Conservation (phyloP, 352 stramenopile genomes). For the Globisporangium paddicum region DNA sequence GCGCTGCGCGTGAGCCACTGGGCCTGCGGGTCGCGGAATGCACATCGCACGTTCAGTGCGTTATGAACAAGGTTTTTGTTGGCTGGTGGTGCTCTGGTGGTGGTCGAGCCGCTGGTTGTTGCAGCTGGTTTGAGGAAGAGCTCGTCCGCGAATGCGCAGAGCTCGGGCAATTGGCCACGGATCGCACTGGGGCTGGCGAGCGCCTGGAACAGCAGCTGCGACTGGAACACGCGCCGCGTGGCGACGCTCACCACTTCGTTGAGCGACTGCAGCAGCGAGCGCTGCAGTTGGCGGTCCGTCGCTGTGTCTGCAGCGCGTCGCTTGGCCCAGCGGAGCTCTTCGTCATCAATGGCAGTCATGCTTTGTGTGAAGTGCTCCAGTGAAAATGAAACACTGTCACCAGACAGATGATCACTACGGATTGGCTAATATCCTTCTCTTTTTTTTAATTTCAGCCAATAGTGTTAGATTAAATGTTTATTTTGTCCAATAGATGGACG, state of each 20-base stretch:
- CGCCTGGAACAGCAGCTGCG: slow-evolving; percentile 21
- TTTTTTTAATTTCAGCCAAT: neutral
- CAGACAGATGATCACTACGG: neutral
- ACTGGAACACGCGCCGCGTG: slow-evolving; percentile 44
- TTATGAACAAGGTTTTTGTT: neutral
- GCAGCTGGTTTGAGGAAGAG: slow-evolving; percentile 10
- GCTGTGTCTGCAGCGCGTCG: neutral
- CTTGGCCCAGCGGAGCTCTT: neutral
- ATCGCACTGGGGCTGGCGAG: slow-evolving; percentile 24
- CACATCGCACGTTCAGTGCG: slow-evolving; percentile 15
- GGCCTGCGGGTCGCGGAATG: slow-evolving; percentile 33
- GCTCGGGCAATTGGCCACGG: slow-evolving; percentile 31
- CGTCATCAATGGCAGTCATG: neutral
- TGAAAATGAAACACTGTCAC: neutral
- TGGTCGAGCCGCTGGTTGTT: neutral
- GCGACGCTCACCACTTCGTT: slow-evolving; percentile 44
- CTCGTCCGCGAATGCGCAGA: slow-evolving; percentile 33
- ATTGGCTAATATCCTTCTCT: neutral
- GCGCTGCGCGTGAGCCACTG: slow-evolving; percentile 61
- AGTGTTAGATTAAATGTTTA: no score
- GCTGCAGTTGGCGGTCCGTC: neutral
- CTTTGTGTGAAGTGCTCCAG: neutral
- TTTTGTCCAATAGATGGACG: neutral
- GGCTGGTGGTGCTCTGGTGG: neutral
- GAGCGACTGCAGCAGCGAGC: slow-evolving; percentile 14